A percentile compares a stretch with the other conserved stretches of the same genome.
phyloP scores from a whole-genome alignment of 495 filamentous ascomycete genomes.

The Polyplosphaeria fusca region DNA sequence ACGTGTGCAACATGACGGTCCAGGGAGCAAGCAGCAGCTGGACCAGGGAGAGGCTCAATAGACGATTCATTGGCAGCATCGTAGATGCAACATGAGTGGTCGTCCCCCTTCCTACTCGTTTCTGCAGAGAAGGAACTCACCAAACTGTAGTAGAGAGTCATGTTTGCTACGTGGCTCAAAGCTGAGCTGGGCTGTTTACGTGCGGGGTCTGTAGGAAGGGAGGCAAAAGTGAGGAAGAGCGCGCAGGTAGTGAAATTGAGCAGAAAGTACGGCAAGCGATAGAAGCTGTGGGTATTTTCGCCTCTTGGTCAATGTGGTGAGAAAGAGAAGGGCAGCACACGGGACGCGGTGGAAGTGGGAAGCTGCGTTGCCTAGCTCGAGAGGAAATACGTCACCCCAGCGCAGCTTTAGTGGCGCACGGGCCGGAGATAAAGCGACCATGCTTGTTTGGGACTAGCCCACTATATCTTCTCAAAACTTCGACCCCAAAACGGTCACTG shows the following conservation, averaged over 20 bases:
- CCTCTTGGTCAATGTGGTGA: neutral
- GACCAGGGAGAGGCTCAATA: no score
- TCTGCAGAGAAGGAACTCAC: constrained; percentile 55
- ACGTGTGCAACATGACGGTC: constrained; percentile 19
- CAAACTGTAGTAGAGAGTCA: constrained; percentile 99
- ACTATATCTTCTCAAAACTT: neutral
- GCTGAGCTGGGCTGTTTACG: constrained; percentile 10
- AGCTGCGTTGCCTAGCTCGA: constrained; percentile 12
- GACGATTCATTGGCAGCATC: no score
- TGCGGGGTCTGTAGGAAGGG: neutral
- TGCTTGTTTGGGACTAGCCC: neutral
- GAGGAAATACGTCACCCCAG: constrained; percentile 17
- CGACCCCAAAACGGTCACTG: neutral
- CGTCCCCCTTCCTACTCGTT: neutral
- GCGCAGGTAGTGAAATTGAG: neutral
- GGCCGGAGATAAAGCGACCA: no score
- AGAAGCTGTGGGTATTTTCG: no score
- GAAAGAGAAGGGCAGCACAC: constrained; percentile 1
- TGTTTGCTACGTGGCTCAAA: constrained; percentile 49
- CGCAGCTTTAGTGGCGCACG: neutral
- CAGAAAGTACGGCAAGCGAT: neutral
- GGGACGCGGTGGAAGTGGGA: neutral
- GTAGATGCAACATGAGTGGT: no score
- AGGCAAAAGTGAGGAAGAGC: neutral
- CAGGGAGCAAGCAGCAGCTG: no score